Evolutionary conservation across 176 grass and related monocot species (phyloP), one percentile per base, ranked within the genome.

Genomic region (Oryza nivara): DNA sequence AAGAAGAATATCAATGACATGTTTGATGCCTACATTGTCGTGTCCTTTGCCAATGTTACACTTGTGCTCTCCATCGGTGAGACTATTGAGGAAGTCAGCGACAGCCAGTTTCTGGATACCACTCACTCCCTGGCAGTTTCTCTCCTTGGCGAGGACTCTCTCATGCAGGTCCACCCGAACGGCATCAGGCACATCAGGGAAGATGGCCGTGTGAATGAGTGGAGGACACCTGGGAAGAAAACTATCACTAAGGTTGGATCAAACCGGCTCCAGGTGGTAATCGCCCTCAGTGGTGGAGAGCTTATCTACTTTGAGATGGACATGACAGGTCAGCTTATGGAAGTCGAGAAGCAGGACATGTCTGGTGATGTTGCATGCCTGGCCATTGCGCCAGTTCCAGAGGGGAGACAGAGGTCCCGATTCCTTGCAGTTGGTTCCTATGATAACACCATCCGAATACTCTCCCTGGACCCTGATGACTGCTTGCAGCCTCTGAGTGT

Each of bases 251-350:
- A 94, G 86, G 93, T 92, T 52, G 96, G 96, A 61, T 99, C 86
- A 45, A 96, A 99, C 81, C 84, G 91, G 60, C 88, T 94, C n/a
- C 96, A 99, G 84, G 96, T 96, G 69, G 96, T 99, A 35, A 92
- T 99, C 32, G 96, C 96, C 64, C 93, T 99, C 11, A 99, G 96
- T 65, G 96, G 96, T 47, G 96, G 96, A 73, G 93, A 96, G 78
- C 96, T 99, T 73, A 94, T 96, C 58, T 96, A 99, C 82, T 99
- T 99, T 87, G 96, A 96, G 82, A 99, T 99, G 91, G 93, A 96
- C 66, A 90, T 96, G 93, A 96, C 92, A 61, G 96, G 96, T 73
- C 93, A 99, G 78, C 89, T 99, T 71, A 96, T 99, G 89, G 96
- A 99, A 76, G 93, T 93, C 38, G 96, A 96, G 81, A 99, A 99